Percentiles rank a stretch among this genome's conserved stretches.
Evolutionary conservation across 2,329 filamentous ascomycete genomes (phyloP).

Genomic region (Cercospora beticola): DNA sequence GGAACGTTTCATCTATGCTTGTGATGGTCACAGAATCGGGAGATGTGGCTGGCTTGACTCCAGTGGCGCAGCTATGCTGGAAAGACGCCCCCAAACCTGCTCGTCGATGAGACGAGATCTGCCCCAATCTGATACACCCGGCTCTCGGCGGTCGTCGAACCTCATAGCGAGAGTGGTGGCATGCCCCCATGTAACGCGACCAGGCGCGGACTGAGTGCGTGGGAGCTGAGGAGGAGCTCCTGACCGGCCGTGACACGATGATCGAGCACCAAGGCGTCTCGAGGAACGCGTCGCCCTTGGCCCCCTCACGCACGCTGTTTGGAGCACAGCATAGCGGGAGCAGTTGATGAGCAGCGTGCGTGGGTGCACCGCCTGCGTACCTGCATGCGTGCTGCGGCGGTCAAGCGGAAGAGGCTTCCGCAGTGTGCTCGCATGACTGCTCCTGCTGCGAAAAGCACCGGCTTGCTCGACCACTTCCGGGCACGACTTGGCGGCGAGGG

Average conservation of each 20-base stretch:
- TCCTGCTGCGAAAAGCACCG: background rate
- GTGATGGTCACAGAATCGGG: background rate
- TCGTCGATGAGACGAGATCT: background rate
- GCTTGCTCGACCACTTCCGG: background rate
- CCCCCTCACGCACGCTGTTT: background rate
- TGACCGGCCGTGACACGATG: background rate
- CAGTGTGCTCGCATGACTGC: background rate
- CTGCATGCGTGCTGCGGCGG: conserved; percentile 8
- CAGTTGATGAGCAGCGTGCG: background rate
- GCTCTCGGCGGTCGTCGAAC: background rate
- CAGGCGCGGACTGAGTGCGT: background rate
- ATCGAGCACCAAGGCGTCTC: background rate
- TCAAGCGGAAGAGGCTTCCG: conserved; percentile 8
- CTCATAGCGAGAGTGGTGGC: background rate
- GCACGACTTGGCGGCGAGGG: background rate
- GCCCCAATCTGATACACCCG: background rate
- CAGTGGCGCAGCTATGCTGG: background rate
- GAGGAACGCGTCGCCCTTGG: background rate
- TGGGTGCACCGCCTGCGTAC: background rate
- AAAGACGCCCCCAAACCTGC: background rate
- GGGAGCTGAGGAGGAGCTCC: background rate
- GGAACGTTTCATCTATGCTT: conserved; percentile 8
- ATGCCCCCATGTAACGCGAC: background rate
- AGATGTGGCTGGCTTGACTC: background rate
- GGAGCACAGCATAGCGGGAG: background rate